A percentile compares a stretch with the other conserved stretches of the same genome.
phyloP scores from a whole-genome alignment of 257 asterid genomes.

The Solanum virginianum region DNA sequence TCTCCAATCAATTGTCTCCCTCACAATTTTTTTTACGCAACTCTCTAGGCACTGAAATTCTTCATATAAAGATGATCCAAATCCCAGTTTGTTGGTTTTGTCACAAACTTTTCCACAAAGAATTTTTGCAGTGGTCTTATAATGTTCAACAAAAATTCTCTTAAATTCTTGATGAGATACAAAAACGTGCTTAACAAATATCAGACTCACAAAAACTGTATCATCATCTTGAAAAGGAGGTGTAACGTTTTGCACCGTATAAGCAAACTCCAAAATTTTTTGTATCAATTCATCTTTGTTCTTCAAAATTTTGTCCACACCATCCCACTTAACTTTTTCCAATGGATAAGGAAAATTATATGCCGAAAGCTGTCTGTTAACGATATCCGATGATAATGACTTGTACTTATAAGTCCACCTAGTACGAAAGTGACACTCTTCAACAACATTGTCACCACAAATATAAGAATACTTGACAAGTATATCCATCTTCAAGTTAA shows the following conservation, averaged over 20 bases:
- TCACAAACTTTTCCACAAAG: neutral
- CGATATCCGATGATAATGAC: neutral
- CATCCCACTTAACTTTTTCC: neutral
- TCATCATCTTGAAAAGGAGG: neutral
- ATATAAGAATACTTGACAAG: neutral
- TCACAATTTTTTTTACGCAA: neutral
- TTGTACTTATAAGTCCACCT: neutral
- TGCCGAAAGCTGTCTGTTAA: neutral
- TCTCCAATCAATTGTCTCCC: neutral
- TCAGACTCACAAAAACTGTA: rapidly evolving
- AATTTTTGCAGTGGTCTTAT: neutral
- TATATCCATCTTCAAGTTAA: neutral
- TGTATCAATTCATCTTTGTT: neutral
- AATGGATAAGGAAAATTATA: neutral
- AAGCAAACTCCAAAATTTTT: neutral
- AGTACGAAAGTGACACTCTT: neutral
- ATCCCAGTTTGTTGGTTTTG: neutral
- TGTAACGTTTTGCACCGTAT: neutral
- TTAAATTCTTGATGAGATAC: neutral
- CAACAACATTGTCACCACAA: neutral
- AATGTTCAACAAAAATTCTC: neutral
- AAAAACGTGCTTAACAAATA: too few relatives aligned
- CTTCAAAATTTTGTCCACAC: neutral
- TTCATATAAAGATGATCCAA: neutral
- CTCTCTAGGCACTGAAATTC: neutral